Conservation (phyloP, 352 stramenopile species). For the Pythium dissimile region DNA sequence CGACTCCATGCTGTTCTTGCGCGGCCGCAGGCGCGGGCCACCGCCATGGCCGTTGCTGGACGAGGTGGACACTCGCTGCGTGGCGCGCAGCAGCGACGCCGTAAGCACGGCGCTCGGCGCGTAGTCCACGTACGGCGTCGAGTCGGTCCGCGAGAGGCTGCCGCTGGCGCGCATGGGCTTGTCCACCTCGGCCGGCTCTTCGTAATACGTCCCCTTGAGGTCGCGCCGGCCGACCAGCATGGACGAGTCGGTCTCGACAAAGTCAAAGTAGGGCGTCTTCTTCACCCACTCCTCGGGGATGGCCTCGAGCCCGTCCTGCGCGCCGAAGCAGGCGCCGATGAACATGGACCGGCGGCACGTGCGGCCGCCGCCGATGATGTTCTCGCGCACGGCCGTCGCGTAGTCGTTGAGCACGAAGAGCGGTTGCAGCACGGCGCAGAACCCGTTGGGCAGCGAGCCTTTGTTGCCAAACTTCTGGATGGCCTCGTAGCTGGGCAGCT, state of each 20-base stretch:
- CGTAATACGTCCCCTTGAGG: constrained; percentile 42
- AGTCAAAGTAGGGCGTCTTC: constrained; percentile 82
- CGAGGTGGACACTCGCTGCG: constrained; percentile 15
- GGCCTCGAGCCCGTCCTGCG: constrained; percentile 60
- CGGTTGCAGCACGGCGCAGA: constrained; percentile 69
- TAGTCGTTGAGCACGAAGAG: constrained; percentile 82
- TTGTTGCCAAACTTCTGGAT: constrained; percentile 85
- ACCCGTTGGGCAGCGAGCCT: constrained; percentile 58
- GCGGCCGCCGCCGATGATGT: constrained; percentile 76
- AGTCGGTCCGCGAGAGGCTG: constrained; percentile 20
- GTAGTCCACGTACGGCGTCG: constrained; percentile 62
- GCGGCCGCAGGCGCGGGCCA: constrained; percentile 1
- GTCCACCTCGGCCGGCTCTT: constrained; percentile 41
- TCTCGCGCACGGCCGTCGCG: constrained; percentile 70
- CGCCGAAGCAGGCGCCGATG: constrained; percentile 76
- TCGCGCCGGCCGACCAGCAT: constrained; percentile 63
- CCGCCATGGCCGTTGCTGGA: constrained; percentile 3
- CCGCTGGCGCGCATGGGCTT: constrained; percentile 17
- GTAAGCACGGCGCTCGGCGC: constrained; percentile 40
- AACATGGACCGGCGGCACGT: constrained; percentile 80
- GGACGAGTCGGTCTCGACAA: constrained; percentile 73
- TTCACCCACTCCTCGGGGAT: constrained; percentile 72
- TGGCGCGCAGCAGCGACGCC: constrained; percentile 30
- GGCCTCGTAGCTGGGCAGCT: constrained; percentile 73
- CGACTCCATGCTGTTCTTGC: constrained; percentile 68